Conservation (phyloP, 495 filamentous ascomycete species). For the Daldinia loculata region DNA sequence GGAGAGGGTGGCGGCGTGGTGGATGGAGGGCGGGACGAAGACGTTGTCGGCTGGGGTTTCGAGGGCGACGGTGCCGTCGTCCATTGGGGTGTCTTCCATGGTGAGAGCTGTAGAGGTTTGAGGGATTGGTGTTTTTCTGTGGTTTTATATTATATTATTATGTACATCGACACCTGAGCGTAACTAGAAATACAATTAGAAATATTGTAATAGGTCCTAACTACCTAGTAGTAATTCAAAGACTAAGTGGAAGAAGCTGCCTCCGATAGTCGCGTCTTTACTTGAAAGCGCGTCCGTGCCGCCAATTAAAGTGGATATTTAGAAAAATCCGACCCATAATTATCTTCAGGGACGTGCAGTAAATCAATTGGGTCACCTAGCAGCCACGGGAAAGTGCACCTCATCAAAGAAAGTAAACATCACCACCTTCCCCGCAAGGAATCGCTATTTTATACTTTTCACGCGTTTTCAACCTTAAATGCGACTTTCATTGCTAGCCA, state of each 20-base stretch:
- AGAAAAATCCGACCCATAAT: slow-evolving; percentile 14
- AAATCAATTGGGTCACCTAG: slow-evolving; percentile 24
- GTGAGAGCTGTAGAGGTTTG: not conserved
- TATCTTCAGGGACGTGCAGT: slow-evolving; percentile 12
- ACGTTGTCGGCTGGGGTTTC: slow-evolving; percentile 65
- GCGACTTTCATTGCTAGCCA: not conserved
- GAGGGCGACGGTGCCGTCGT: slow-evolving; percentile 57
- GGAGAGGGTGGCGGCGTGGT: slow-evolving; percentile 64
- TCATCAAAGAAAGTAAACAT: slow-evolving; percentile 35
- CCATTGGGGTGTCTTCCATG: slow-evolving; percentile 56
- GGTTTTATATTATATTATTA: not conserved
- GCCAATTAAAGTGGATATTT: slow-evolving; percentile 14
- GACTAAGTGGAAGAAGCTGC: slow-evolving; percentile 14
- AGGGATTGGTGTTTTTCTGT: not conserved
- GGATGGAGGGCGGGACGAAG: slow-evolving; percentile 84
- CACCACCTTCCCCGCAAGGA: slow-evolving; percentile 26
- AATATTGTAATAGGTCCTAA: too few species aligned
- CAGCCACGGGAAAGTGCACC: slow-evolving; percentile 17
- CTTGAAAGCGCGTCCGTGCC: slow-evolving; percentile 21
- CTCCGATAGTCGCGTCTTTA: slow-evolving; percentile 28
- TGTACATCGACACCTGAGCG: too few species aligned
- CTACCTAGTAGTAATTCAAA: not conserved
- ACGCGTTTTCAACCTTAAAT: slow-evolving; percentile 12
- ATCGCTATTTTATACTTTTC: slow-evolving; percentile 11
- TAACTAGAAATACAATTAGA: too few species aligned